Base-by-base conservation (phyloP, 192 early-diverging fungal genomes). In the Dissophora globulifera region DNA sequence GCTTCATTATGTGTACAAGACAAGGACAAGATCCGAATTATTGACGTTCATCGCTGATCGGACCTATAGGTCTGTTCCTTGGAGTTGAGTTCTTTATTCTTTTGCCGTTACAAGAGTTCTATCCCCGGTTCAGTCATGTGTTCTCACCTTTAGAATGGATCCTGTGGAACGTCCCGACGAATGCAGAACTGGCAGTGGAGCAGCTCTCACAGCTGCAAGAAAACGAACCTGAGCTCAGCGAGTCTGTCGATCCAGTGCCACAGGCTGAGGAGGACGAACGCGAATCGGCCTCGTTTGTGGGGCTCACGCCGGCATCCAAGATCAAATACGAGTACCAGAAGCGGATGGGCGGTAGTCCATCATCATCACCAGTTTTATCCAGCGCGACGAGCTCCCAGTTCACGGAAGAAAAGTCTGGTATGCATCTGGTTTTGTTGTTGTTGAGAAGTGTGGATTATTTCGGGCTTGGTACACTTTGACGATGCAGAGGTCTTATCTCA, bases 21-120 rank as follows among this genome's bases (percentile, higher is more conserved):
- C n/a, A n/a, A n/a, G n/a, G n/a, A n/a, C n/a, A n/a, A n/a, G n/a
- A n/a, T n/a, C n/a, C n/a, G n/a, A n/a, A n/a, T n/a, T n/a, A n/a
- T n/a, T n/a, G n/a, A n/a, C n/a, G n/a, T n/a, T n/a, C n/a, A n/a
- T n/a, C n/a, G n/a, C n/a, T n/a, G n/a, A n/a, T n/a, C n/a, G n/a
- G n/a, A n/a, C n/a, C n/a, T n/a, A 27, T 59, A 69, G 67, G 71
- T 3, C 62, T 74, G 6, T 64, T 65, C 12, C 29, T 82, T 16
- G 85, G 85, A 0, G 33, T 79, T 3, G 83, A 84, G 30, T 81
- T 83, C 42, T 86, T 86, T 54, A 62, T 86, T 9, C 51, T 86
- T 20, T 49, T 81, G 32, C 62, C 76, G 0, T 55, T 84, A 20
- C 78, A 80, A 54, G 67, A 79, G 1, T 65, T 69, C n/a, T 86